Base-by-base conservation (phyloP, 2,329 filamentous ascomycete genomes). In the Botrytis cinerea region DNA sequence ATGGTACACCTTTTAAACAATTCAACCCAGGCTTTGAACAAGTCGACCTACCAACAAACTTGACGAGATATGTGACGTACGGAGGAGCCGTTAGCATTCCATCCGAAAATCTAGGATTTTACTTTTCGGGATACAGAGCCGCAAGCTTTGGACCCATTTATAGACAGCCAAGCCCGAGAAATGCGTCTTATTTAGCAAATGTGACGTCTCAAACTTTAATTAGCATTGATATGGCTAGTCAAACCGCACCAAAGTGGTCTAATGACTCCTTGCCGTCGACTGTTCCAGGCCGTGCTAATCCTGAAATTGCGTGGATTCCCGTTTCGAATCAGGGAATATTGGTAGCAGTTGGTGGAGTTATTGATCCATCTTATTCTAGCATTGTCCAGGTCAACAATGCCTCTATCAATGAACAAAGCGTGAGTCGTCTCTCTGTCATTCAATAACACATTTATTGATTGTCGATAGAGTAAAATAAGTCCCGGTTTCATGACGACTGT, bases 261-360 rank as follows among this genome's bases (percentile, higher is more conserved):
- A 93, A 92, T 76, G 75, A 69, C 1, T 87, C 88, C 0, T 79
- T 93, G 4, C 86, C 87, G 0, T 59, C 77, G 0, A 76, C 79
- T 6, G 83, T 91, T 10, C 81, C 83, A 7, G 87, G 87, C 0
- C 87, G 92, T 25, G 89, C 90, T 6, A 89, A 87, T 76, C 85
- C 90, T 0, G 90, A 92, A 73, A 83, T 92, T 1, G 89, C 92
- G 0, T 94, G 91, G 91, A 86, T 97, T 0, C 94, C 94, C 1
- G 93, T 94, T 62, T 92, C 93, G 4, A 83, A 87, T 25, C 85
- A 94, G 77, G 94, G 94, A 1, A 90, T 96, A 62, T 84, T 97
- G 14, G 86, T 97, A 0, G 92, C 92, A 4, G 83, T 97, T 0
- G 93, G 92, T 10, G 94, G 94, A 20, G 93, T 93, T 3, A 88